Evolutionary conservation across 257 asterid genomes (phyloP).

Genomic region (Orobanche coerulescens): DNA sequence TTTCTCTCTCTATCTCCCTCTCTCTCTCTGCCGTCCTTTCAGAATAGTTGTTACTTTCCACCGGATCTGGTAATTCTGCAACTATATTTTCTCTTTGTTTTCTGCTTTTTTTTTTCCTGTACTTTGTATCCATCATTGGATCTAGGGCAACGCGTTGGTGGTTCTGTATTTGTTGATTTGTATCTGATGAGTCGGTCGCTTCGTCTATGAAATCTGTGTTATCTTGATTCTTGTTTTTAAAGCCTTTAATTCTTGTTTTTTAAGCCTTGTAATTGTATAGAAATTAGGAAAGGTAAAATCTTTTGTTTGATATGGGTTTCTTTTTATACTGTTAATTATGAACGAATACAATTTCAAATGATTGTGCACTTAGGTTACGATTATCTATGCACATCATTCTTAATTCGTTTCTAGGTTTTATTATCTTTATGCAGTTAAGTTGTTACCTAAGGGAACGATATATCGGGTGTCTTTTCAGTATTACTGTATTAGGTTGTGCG

Average conservation of each 20-base stretch:
- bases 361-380: neutral
- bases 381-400: too few relatives aligned
- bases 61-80: slow-evolving; percentile 38
- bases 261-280: neutral
- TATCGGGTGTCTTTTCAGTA: neutral
- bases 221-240: slow-evolving; percentile 6
- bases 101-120: neutral
- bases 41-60: neutral
- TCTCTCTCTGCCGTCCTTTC: slow-evolving; percentile 19
- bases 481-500: neutral
- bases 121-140: neutral
- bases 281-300: neutral
- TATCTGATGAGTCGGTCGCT: neutral
- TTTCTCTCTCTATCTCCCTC: neutral
- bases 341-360: neutral
- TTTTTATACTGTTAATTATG: neutral
- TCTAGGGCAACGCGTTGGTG: neutral
- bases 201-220: neutral
- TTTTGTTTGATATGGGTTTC: neutral
- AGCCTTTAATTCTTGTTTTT: slow-evolving; percentile 7
- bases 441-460: neutral
- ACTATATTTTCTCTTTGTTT: neutral
- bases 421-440: neutral
- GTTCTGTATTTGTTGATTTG: slow-evolving; percentile 5
- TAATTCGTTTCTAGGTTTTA: too few relatives aligned